Base-by-base conservation (phyloP, 257 asterid genomes). In the Solanum chiquidenum region DNA sequence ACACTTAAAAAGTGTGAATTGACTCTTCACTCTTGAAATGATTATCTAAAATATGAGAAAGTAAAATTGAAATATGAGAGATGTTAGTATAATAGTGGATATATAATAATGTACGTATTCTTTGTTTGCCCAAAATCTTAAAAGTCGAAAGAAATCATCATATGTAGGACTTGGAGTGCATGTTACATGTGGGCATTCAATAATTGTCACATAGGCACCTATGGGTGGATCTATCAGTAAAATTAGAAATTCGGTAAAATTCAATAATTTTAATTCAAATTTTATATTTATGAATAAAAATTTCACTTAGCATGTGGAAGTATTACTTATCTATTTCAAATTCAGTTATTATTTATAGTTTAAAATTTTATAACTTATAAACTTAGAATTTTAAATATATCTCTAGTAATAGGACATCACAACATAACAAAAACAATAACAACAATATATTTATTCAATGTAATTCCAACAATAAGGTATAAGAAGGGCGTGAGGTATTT, bases 101-200 rank as follows among this genome's bases (percentile, higher is more conserved):
- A 46, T 49, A 46, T 80, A 80, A 16, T 49, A 49, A 16, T 29
- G 44, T 80, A 49, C 85, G 7, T 80, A 49, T 9, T 18, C 18
- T 80, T 10, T 20, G 29, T 80, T 46, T 80, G 69, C 27, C 68
- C 29, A 80, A 46, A 29, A 49, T 49, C 27, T 18, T 5, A 14
- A 44, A 79, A 27, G 84, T 7, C 9, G 38, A 79, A 80, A 80
- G 29, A 46, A 80, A 46, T 46, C 21, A 52, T 18, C 8, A 80
- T 80, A 20, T 46, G 85, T 46, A 80, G 85, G 69, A 46, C 69
- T 80, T 16, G 11, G 85, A 29, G 85, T 29, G 85, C 85, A 80
- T 29, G 69, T 20, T 49, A 9, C 85, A 80, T 80, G 85, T 80
- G 44, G 85, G 42, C 69, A 46, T 27, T 46, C 42, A 49, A 80